phyloP scores from a whole-genome alignment of 2,329 filamentous ascomycete genomes.

The Fusarium humuli region DNA sequence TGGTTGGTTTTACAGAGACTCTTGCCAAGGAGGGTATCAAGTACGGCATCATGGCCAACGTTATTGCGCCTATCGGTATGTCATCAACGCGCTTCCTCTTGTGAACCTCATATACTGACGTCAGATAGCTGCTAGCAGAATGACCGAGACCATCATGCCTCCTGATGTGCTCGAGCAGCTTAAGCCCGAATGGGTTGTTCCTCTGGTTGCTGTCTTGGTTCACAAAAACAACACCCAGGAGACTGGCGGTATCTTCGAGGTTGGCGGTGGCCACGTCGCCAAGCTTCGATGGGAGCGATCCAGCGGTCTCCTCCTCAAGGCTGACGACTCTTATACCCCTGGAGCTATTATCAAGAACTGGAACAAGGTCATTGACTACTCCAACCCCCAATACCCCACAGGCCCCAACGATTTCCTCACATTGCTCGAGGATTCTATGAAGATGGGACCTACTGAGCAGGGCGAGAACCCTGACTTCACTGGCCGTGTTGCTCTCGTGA shows the following conservation, averaged over 20 bases:
- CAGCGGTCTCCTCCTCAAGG: slow-evolving; percentile 87
- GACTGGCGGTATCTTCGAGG: slow-evolving; percentile 92
- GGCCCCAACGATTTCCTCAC: slow-evolving; percentile 90
- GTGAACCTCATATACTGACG: slow-evolving; percentile 23
- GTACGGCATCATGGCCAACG: slow-evolving; percentile 97
- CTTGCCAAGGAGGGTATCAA: slow-evolving; percentile 97
- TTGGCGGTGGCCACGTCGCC: slow-evolving; percentile 89
- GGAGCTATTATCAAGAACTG: slow-evolving; percentile 90
- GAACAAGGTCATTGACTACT: slow-evolving; percentile 89
- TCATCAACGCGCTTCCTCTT: not conserved
- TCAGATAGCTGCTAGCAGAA: slow-evolving; percentile 81
- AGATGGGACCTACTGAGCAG: slow-evolving; percentile 77
- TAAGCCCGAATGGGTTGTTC: slow-evolving; percentile 95
- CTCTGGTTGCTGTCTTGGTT: slow-evolving; percentile 87
- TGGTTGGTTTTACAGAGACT: slow-evolving; percentile 98
- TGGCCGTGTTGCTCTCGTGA: slow-evolving; percentile 87
- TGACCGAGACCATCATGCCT: slow-evolving; percentile 96
- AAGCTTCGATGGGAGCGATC: slow-evolving; percentile 97
- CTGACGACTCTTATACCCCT: slow-evolving; percentile 88
- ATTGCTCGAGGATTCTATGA: slow-evolving; percentile 84
- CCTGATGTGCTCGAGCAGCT: slow-evolving; percentile 88
- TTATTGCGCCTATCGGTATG: slow-evolving; percentile 84
- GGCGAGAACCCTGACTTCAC: slow-evolving; percentile 83
- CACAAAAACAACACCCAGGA: slow-evolving; percentile 87
- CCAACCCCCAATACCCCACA: slow-evolving; percentile 79